Base-by-base conservation (phyloP, 306 rosid species). In the Boehmeria nivea region DNA sequence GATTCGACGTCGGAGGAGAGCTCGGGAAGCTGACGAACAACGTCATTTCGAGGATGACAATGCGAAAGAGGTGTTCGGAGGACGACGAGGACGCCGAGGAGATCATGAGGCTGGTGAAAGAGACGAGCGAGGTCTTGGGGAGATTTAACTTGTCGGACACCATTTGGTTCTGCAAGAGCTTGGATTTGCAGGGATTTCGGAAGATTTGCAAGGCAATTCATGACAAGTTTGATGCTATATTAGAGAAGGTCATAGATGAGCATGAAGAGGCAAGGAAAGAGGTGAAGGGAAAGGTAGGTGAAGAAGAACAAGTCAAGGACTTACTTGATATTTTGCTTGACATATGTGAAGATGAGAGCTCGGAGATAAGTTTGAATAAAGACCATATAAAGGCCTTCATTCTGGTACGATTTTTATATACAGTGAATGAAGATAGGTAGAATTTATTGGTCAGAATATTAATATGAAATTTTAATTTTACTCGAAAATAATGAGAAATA, bases 81-180 rank as follows among this genome's bases (percentile, higher is more conserved):
- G 51, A 37, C 2, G 69, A 6, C 24, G 54, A 63, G 43, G 82
- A 83, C 66, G 73, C 80, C 1, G 48, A 64, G 24, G 70, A 66
- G 60, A 69, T 80, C 54, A 51, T 59, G 50, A 43, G 57, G 1
- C 55, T 83, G 78, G 72, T 78, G 3, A 8, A 18, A 39, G 79
- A 57, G 39, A 68, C 72, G 11, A 17, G 72, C 63, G 63, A 66
- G 25, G 28, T 78, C 3, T 87, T 69, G 1, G 86, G 82, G 7
- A 86, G 76, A 36, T 25, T 86, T 42, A 80, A 85, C 49, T 20
- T 78, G n/a, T 89, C 90, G 3, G 91, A 86, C 57, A 57, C 76
- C 1, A 60, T 86, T 54, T 90, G 95, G 3, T 76, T 76, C 22
- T 63, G 76, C 37, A 82, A 76, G 34, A 72, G 68, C 47, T 64